Evolutionary conservation across 2,329 filamentous ascomycete genomes (phyloP).

Genomic region (Colletotrichum cuscutae): DNA sequence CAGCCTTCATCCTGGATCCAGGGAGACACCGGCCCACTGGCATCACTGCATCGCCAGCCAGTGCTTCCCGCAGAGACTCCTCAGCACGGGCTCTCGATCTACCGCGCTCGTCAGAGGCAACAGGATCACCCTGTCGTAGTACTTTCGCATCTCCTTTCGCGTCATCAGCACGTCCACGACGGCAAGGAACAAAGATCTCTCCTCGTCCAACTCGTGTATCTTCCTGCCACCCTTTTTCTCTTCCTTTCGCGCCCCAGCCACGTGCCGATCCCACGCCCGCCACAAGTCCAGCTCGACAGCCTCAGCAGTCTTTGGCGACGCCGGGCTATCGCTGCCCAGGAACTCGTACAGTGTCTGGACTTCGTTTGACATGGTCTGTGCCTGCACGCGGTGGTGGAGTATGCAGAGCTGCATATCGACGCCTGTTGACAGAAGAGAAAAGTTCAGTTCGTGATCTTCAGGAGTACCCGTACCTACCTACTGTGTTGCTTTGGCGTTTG

Average conservation of each 20-base stretch:
- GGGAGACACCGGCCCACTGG: too few relatives aligned
- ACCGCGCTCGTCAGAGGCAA: neutral
- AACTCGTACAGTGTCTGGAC: neutral
- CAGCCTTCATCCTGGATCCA: too few relatives aligned
- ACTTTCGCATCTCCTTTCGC: neutral
- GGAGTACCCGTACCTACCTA: too few relatives aligned
- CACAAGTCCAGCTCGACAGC: neutral
- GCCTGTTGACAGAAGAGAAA: neutral
- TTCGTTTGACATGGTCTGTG: neutral
- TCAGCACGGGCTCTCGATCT: neutral
- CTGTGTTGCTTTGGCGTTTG: too few relatives aligned
- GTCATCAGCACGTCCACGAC: neutral
- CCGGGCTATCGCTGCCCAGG: neutral
- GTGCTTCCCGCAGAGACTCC: neutral
- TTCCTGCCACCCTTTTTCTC: neutral
- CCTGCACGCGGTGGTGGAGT: neutral
- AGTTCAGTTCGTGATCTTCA: too few relatives aligned
- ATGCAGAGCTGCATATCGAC: neutral
- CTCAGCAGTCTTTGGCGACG: neutral
- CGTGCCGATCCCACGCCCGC: neutral
- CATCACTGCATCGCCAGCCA: neutral
- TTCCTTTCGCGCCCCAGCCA: neutral
- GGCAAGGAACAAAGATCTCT: neutral
- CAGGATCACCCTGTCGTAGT: neutral
- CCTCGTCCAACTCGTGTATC: neutral